Base-by-base conservation (phyloP, 805 yeast genomes). In the Kodamaea lidongshanica region DNA sequence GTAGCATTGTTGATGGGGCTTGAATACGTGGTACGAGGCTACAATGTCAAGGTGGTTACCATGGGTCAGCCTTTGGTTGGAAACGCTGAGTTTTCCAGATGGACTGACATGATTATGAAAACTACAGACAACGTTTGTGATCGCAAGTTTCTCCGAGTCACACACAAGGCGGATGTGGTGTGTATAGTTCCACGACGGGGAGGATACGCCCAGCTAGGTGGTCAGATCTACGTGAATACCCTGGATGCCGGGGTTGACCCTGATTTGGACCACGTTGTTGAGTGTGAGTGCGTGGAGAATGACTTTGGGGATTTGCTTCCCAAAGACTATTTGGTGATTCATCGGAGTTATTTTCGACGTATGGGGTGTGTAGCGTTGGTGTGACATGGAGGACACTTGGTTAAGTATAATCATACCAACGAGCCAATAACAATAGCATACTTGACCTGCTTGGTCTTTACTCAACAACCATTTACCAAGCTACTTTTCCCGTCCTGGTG, bases 11-110 rank as follows among this genome's bases (percentile, higher is more conserved):
- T 67, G 2, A 37, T 65, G 8, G 58, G 58, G 5, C 42, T 65
- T 10, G 58, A 62, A 32, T 57, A 51, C 30, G 41, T 58, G 7
- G 63, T 57, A 34, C 35, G 51, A 30, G 65, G 66, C 2, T 54
- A 42, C 32, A 48, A 54, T 11, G 27, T 54, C 22, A 46, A 52
- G 1, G 26, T 66, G 22, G 54, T 63, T 4, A 64, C 71, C 1
- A 52, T 65, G 61, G 72, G 71, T 2, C 70, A 57, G 42, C 72
- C 72, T 0, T 46, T 61, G 13, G 34, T 62, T 5, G 72, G 72
- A 2, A 65, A 67, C 39, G 34, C 42, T 11, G 44, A 43, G n/a
- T 63, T 66, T 32, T 52, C 54, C 1, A 28, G 39, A 3, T 65
- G 66, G 64, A 53, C 52, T 3, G 66, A 62, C 32, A 23, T 19